A percentile compares a stretch with the other conserved stretches of the same genome.
These are phyloP conservation scores for Suillus plorans DNA, from an alignment of 768 basidiomycete genomes.

Conservation along the genomic window DNA sequence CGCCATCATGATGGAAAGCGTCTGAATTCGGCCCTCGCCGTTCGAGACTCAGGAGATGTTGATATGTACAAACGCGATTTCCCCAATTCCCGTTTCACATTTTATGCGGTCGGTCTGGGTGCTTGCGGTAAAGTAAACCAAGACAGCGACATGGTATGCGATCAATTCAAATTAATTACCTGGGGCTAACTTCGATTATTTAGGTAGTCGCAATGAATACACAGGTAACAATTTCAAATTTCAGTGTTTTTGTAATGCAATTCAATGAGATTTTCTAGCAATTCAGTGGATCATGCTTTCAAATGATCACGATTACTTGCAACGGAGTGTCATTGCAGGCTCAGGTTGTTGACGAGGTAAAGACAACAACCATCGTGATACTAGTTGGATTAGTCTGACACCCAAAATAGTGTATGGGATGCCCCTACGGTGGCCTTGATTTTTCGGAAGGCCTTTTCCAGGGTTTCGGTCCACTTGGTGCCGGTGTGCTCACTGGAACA, in stretches of 20 bases:
- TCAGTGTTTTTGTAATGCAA: background rate
- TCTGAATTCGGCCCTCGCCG: conserved; percentile 19
- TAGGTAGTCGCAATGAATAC: conserved; percentile 55
- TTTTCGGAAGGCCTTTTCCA: conserved; percentile 65
- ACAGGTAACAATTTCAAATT: conserved; percentile 15
- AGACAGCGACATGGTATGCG: conserved; percentile 35
- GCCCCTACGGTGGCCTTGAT: conserved; percentile 66
- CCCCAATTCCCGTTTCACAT: conserved; percentile 32
- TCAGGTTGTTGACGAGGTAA: conserved; percentile 61
- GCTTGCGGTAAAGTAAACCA: conserved; percentile 37
- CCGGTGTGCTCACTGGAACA: conserved; percentile 56
- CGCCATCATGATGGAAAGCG: conserved; percentile 26
- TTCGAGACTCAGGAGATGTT: conserved; percentile 26
- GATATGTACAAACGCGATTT: conserved; percentile 20
- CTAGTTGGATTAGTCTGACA: background rate
- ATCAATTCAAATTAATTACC: background rate
- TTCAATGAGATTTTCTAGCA: conserved; percentile 39
- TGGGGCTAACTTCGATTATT: conserved; percentile 1
- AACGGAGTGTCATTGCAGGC: conserved; percentile 59
- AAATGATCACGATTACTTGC: conserved; percentile 60
- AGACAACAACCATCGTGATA: background rate
- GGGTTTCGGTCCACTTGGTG: conserved; percentile 47
- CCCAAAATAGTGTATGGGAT: conserved; percentile 60
- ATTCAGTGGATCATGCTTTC: conserved; percentile 56
- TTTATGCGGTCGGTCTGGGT: conserved; percentile 42